phyloP scores from a whole-genome alignment of 805 yeast genomes.

The Monosporozyma aerobia region DNA sequence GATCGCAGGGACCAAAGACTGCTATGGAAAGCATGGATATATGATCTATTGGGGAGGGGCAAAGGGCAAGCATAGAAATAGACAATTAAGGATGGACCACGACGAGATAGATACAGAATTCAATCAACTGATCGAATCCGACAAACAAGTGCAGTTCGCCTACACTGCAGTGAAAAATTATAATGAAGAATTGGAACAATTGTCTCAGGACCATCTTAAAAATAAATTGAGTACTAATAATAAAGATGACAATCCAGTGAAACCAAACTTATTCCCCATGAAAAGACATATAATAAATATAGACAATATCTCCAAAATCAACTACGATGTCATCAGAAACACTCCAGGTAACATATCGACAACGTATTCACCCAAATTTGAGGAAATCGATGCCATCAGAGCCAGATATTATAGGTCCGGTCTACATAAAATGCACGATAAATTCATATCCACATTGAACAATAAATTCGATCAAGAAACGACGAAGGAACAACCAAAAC shows the following conservation, averaged over 20 bases:
- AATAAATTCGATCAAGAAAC: not conserved
- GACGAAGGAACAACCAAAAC: not conserved
- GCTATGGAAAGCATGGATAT: no score
- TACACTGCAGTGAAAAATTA: constrained; percentile 11
- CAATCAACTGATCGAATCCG: constrained; percentile 1
- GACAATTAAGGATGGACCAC: not conserved
- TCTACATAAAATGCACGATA: constrained; percentile 24
- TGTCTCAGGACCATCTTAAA: not conserved
- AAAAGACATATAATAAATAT: constrained; percentile 27
- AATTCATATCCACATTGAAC: constrained; percentile 5
- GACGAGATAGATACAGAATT: not conserved
- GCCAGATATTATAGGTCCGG: constrained; percentile 21
- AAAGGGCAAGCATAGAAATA: not conserved
- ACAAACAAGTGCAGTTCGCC: constrained; percentile 13
- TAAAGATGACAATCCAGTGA: not conserved
- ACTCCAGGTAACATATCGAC: constrained; percentile 23
- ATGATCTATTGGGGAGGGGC: no score
- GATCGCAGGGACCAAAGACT: no score
- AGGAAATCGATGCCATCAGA: constrained; percentile 19
- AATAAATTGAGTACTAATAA: not conserved
- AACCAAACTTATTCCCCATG: constrained; percentile 2
- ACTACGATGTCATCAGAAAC: constrained; percentile 28
- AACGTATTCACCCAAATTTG: constrained; percentile 1
- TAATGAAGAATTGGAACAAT: constrained; percentile 1
- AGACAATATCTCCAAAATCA: constrained; percentile 27